Conservation (phyloP, 495 filamentous ascomycete species). For the Penicillium egyptiacum region DNA sequence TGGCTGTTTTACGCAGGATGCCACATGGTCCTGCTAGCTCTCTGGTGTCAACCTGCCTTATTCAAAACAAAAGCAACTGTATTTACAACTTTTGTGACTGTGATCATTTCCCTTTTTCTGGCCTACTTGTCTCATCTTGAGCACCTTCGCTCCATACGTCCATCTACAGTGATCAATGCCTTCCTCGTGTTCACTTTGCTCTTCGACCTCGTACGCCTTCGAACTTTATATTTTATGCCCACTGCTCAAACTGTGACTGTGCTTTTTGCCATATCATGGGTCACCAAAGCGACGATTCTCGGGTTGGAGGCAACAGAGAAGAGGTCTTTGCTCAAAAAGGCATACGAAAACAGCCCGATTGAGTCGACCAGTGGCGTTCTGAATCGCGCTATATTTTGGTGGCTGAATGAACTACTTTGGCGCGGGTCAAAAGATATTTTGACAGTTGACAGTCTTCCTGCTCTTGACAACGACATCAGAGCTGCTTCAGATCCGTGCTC, state of each 20-base stretch:
- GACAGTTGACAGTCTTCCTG: slow-evolving; percentile 39
- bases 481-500: slow-evolving; percentile 31
- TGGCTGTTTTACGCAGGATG: slow-evolving; percentile 19
- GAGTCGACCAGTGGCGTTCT: slow-evolving; percentile 55
- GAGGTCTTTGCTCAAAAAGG: slow-evolving; percentile 35
- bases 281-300: slow-evolving; percentile 44
- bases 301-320: slow-evolving; percentile 56
- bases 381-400: slow-evolving; percentile 51
- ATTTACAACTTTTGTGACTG: slow-evolving; percentile 12
- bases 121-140: slow-evolving; percentile 26
- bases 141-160: slow-evolving; percentile 24
- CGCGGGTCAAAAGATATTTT: slow-evolving; percentile 46
- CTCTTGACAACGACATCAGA: slow-evolving; percentile 39
- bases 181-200: slow-evolving; percentile 16
- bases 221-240: slow-evolving; percentile 21
- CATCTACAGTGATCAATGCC: slow-evolving; percentile 20
- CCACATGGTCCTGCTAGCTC: slow-evolving; percentile 16
- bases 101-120: slow-evolving; percentile 8
- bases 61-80: slow-evolving; percentile 23
- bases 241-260: slow-evolving; percentile 10
- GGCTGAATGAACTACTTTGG: slow-evolving; percentile 53
- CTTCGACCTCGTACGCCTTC: slow-evolving; percentile 20
- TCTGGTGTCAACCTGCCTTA: slow-evolving; percentile 16
- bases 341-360: slow-evolving; percentile 40
- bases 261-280: slow-evolving; percentile 23